A percentile compares a stretch with the other conserved stretches of the same genome.
Evolutionary conservation across 2,329 filamentous ascomycete species (phyloP).

Genomic region (Fusarium illudens): DNA sequence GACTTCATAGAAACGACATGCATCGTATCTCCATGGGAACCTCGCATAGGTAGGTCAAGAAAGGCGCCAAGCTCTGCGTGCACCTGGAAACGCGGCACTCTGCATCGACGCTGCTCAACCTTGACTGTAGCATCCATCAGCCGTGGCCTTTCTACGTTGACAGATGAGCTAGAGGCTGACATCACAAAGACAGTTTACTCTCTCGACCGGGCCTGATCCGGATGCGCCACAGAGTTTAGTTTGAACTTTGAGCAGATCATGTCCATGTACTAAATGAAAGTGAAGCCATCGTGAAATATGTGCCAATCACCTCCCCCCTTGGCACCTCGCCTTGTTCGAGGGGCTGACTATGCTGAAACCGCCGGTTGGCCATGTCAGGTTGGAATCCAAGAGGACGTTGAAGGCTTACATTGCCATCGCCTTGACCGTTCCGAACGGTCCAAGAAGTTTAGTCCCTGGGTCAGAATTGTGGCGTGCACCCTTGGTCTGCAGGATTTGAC

Average conservation of each 20-base stretch:
- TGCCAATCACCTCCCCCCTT: constrained; percentile 5
- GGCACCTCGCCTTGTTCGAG: not conserved
- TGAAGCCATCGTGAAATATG: constrained; percentile 2
- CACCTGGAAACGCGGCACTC: not conserved
- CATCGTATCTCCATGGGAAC: constrained; percentile 5
- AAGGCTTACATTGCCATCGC: constrained; percentile 46
- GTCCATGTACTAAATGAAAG: not conserved
- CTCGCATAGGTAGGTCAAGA: not conserved
- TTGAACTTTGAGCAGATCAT: constrained; percentile 14
- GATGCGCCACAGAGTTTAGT: constrained; percentile 16
- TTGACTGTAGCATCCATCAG: constrained; percentile 2
- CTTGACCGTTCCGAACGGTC: constrained; percentile 14
- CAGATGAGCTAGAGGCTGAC: constrained; percentile 8
- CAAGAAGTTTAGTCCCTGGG: constrained; percentile 9
- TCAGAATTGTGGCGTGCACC: constrained; percentile 51
- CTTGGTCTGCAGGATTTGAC: not conserved
- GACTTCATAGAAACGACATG: constrained; percentile 11
- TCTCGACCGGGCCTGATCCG: constrained; percentile 13
- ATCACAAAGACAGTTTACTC: constrained; percentile 2
- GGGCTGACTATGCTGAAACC: constrained; percentile 2
- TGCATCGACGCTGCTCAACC: not conserved
- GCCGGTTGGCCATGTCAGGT: constrained; percentile 8
- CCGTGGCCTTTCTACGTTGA: not conserved
- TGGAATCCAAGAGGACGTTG: constrained; percentile 50
- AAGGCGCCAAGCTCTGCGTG: not conserved